Evolutionary conservation across 306 rosid species (phyloP).

Genomic region (Rubus idaeus): DNA sequence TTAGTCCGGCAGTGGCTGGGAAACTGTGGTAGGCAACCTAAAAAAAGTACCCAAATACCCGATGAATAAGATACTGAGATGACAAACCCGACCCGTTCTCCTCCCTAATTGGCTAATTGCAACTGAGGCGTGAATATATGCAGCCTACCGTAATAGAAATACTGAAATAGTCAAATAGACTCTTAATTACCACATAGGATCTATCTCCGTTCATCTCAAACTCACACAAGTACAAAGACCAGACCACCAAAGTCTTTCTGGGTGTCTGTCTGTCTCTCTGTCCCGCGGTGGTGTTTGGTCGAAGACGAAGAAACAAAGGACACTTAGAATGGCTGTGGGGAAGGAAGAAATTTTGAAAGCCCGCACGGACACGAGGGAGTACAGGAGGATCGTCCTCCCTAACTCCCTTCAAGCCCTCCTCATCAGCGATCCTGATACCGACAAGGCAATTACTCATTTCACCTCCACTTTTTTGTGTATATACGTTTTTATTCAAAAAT

Average conservation of each 20-base stretch:
- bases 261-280: too few relatives aligned
- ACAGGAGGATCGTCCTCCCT: constrained; percentile 65
- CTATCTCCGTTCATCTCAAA: too few relatives aligned
- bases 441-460: constrained; percentile 51
- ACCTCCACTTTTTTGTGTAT: not conserved
- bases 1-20: too few relatives aligned
- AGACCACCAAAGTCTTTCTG: not conserved
- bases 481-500: not conserved
- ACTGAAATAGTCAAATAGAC: too few relatives aligned
- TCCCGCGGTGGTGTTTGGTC: not conserved
- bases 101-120: too few relatives aligned
- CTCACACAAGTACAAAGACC: not conserved
- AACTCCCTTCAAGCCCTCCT: constrained; percentile 80
- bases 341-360: constrained; percentile 67
- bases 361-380: constrained; percentile 71
- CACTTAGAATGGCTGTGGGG: constrained; percentile 49
- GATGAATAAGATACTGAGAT: too few relatives aligned
- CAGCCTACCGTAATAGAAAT: too few relatives aligned
- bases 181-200: too few relatives aligned
- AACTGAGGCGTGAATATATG: too few relatives aligned
- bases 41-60: too few relatives aligned
- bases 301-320: not conserved
- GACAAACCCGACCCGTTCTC: too few relatives aligned
- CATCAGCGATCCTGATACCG: constrained; percentile 84
- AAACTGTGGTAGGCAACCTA: too few relatives aligned